These are phyloP conservation scores for Raffaelea albimanens DNA, from an alignment of 2,329 filamentous ascomycete genomes.

Conservation along the genomic window DNA sequence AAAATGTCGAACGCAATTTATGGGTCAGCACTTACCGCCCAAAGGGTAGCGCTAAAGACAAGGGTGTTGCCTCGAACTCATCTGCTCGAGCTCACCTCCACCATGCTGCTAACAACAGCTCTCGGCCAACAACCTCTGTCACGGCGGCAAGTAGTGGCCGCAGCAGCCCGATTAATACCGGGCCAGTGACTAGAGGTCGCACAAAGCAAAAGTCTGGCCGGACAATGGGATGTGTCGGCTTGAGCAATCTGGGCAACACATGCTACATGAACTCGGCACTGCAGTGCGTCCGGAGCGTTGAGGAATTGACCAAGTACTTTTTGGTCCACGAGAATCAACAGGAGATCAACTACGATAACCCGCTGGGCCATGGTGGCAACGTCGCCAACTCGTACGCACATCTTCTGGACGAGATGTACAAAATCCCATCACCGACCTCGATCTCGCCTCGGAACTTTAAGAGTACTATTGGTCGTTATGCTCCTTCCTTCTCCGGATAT, in stretches of 20 bases:
- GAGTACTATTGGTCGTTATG: slow-evolving; percentile 66
- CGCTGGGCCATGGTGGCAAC: slow-evolving; percentile 73
- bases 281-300: slow-evolving; percentile 87
- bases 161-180: slow-evolving; percentile 55
- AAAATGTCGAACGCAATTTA: slow-evolving; percentile 44
- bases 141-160: slow-evolving; percentile 47
- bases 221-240: slow-evolving; percentile 66
- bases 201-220: slow-evolving; percentile 60
- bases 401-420: slow-evolving; percentile 71
- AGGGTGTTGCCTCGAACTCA: not conserved
- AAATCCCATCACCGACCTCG: slow-evolving; percentile 53
- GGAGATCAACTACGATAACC: slow-evolving; percentile 80
- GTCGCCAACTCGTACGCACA: slow-evolving; percentile 78
- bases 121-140: slow-evolving; percentile 23
- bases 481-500: slow-evolving; percentile 83
- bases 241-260: slow-evolving; percentile 89
- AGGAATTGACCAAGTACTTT: slow-evolving; percentile 91
- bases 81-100: slow-evolving; percentile 12
- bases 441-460: slow-evolving; percentile 79
- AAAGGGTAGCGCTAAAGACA: slow-evolving; percentile 14
- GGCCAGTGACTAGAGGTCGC: slow-evolving; percentile 61
- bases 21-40: slow-evolving; percentile 43
- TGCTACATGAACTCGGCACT: slow-evolving; percentile 99
- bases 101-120: slow-evolving; percentile 24
- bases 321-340: slow-evolving; percentile 61